Evolutionary conservation across 2,329 filamentous ascomycete genomes (phyloP).

Genomic region (Apiospora phragmitis): DNA sequence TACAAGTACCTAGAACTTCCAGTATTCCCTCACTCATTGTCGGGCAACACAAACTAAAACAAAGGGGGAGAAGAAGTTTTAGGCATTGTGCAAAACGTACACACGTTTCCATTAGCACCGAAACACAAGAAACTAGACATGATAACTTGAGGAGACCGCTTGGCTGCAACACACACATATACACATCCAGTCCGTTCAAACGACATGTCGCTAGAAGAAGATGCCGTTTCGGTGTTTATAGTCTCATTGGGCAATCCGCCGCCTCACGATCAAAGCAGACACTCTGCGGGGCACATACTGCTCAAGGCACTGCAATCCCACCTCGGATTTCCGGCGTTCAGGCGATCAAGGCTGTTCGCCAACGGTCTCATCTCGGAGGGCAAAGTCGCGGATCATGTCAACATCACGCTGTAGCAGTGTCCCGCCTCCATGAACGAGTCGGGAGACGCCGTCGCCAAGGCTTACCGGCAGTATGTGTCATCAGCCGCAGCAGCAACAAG

Average conservation of each 20-base stretch:
- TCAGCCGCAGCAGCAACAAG: neutral
- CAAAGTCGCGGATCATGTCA: neutral
- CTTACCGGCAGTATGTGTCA: conserved; percentile 12
- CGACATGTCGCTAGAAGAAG: neutral
- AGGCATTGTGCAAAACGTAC: neutral
- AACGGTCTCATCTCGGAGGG: conserved; percentile 9
- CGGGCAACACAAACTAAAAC: neutral
- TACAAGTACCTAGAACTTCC: neutral
- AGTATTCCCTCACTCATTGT: neutral
- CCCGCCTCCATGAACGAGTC: conserved; percentile 14
- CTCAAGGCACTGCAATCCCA: conserved; percentile 14
- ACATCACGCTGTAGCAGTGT: conserved; percentile 14
- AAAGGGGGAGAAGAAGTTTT: neutral
- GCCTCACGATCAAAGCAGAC: conserved; percentile 4
- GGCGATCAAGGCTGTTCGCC: conserved; percentile 11
- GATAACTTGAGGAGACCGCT: neutral
- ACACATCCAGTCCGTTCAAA: neutral
- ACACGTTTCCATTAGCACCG: neutral
- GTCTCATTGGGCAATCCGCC: conserved; percentile 16
- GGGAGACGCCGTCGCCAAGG: conserved; percentile 7
- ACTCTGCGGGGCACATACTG: conserved; percentile 16
- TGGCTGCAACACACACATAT: neutral
- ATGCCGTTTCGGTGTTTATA: neutral
- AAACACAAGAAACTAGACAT: neutral
- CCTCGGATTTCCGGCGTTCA: conserved; percentile 4